Evolutionary conservation across 805 yeast genomes (phyloP).

Genomic region (Metschnikowia kofuensis): DNA sequence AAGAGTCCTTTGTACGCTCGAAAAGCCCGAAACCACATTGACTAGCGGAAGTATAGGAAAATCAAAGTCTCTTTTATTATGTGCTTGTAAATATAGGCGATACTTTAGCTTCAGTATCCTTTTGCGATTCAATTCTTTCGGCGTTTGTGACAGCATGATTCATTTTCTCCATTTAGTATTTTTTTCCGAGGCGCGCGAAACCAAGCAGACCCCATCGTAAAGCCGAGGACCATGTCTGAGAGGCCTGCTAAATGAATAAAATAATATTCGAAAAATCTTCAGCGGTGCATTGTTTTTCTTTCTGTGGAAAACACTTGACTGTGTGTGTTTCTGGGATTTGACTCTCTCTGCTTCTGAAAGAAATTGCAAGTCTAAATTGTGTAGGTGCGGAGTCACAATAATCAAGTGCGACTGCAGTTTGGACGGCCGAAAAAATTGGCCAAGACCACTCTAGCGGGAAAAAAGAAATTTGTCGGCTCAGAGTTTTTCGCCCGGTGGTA

Average conservation of each 20-base stretch:
- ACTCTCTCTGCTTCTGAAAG: no score
- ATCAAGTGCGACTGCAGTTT: background rate
- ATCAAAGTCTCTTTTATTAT: no score
- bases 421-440: conserved; percentile 3
- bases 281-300: no score
- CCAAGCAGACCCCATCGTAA: background rate
- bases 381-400: background rate
- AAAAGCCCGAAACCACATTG: no score
- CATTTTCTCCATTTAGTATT: background rate
- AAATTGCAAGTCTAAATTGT: background rate
- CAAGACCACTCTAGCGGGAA: background rate
- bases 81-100: no score
- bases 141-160: background rate
- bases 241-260: background rate
- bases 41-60: no score
- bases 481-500: conserved; percentile 4
- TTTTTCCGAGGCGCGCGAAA: background rate
- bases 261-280: no score
- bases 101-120: no score
- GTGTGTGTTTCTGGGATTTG: no score
- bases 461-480: conserved; percentile 4
- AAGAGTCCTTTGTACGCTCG: no score
- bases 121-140: no score
- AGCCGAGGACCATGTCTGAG: background rate
- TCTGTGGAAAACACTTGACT: no score